Evolutionary conservation across 2,329 filamentous ascomycete species (phyloP), one percentile per base, ranked within the genome.

Genomic region (Calonectria henricotiae): DNA sequence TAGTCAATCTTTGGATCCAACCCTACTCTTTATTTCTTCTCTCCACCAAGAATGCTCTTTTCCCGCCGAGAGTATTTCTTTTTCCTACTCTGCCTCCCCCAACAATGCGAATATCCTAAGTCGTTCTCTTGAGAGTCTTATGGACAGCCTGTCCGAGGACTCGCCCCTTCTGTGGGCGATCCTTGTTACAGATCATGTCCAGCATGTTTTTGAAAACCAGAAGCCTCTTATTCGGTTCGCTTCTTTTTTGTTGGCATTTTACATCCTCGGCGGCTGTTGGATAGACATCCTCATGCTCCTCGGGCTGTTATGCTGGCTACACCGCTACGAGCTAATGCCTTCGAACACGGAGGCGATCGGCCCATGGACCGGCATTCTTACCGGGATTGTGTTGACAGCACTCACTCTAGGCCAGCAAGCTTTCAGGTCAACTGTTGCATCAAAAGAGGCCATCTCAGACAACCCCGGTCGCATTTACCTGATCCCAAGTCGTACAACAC

Each of bases 401-500:
- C 62, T 32, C 15, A 12, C 44, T 8, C 15, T 68, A 39, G 51
- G 46, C 13, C 62, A 37, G 67, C 27, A 7, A 7, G 17, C 60
- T 47, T 17, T 62, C 27, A 61, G 37, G 65, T 46, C 30, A 35
- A 5, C 6, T 4, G 5, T 62, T 11, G 17, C 44, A 25, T 44
- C 11, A 3, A 43, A 37, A n/a, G 44, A 7, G 3, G 13, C 35
- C 3, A 17, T 35, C 2, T 15, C 9, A 9, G 49, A 63, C 7
- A 69, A 73, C 17, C 60, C 58, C 15, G 68, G 68, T 41, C 68
- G 65, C n/a, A 86, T 89, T 3, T 81, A 90, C 67, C 81, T 95
- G 13, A 89, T 94, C 47, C 91, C 92, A 8, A 90, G 90, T 75
- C 85, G 83, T 51, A 93, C 90, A 15, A 90, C 87, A 2, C 93